A percentile compares a stretch with the other conserved stretches of the same genome.
Conservation (phyloP, 345 rosid species). For the Citrus hindsii region DNA sequence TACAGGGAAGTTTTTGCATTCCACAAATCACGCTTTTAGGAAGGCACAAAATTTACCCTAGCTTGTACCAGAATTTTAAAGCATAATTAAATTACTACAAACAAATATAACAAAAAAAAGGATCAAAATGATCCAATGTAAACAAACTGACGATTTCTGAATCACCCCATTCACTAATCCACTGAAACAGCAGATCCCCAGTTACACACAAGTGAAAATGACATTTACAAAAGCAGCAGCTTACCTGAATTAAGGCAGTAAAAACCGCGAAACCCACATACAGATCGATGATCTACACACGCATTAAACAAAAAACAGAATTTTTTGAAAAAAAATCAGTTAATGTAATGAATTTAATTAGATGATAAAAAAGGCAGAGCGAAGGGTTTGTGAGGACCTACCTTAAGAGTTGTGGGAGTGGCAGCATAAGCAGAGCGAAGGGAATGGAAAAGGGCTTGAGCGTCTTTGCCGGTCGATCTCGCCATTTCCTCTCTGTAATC, state of each 20-base stretch:
- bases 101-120: not conserved
- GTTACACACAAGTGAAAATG: not conserved
- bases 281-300: slow-evolving; percentile 76
- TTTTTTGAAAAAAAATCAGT: not conserved
- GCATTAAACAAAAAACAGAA: not conserved
- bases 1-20: not conserved
- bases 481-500: slow-evolving; percentile 35
- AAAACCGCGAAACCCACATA: slow-evolving; percentile 76
- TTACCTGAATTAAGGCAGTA: slow-evolving; percentile 90
- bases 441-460: slow-evolving; percentile 67
- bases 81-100: too few species aligned
- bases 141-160: not conserved
- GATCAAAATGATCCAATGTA: not conserved
- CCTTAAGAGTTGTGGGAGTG: slow-evolving; percentile 74
- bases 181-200: not conserved
- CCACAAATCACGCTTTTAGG: not conserved
- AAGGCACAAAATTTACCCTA: not conserved
- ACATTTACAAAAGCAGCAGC: not conserved
- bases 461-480: slow-evolving; percentile 60
- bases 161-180: not conserved
- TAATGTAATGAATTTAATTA: not conserved
- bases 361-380: not conserved
- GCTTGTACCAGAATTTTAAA: too few species aligned
- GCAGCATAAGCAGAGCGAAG: slow-evolving; percentile 76
- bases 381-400: not conserved